These are phyloP conservation scores for Astraeus odoratus DNA, from an alignment of 768 basidiomycete species.

Conservation along the genomic window DNA sequence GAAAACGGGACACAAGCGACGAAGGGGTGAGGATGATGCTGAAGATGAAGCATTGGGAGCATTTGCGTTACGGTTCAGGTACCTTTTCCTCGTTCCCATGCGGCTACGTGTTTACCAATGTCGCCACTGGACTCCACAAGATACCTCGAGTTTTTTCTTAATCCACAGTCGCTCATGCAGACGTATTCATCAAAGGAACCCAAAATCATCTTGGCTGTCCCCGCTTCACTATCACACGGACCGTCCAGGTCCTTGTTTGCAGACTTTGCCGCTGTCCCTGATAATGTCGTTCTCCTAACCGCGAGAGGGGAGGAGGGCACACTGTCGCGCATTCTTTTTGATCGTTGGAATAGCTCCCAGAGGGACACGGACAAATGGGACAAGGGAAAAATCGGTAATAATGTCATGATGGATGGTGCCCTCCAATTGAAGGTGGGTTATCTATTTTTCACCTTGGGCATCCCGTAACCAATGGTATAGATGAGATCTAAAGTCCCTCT, in stretches of 20 bases:
- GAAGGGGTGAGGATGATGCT: conserved; percentile 59
- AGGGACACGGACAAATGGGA: conserved; percentile 81
- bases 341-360: conserved; percentile 82
- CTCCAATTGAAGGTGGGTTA: conserved; percentile 57
- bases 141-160: conserved; percentile 87
- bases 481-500: conserved; percentile 88
- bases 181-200: conserved; percentile 83
- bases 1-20: conserved; percentile 43
- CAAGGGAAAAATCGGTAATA: conserved; percentile 80
- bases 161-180: conserved; percentile 70
- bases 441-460: neutral
- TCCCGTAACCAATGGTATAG: conserved; percentile 32
- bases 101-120: neutral
- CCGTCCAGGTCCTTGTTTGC: conserved; percentile 82
- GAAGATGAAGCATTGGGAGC: conserved; percentile 84
- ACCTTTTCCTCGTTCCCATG: conserved; percentile 17
- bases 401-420: conserved; percentile 71
- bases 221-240: conserved; percentile 88
- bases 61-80: conserved; percentile 86
- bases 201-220: conserved; percentile 90
- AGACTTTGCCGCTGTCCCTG: conserved; percentile 75
- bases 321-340: conserved; percentile 69
- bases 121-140: conserved; percentile 33
- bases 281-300: conserved; percentile 86
- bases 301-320: conserved; percentile 74